These are phyloP conservation scores for Arthrobotrys pseudoclavata DNA, from an alignment of 2,329 filamentous ascomycete genomes.

Conservation along the genomic window DNA sequence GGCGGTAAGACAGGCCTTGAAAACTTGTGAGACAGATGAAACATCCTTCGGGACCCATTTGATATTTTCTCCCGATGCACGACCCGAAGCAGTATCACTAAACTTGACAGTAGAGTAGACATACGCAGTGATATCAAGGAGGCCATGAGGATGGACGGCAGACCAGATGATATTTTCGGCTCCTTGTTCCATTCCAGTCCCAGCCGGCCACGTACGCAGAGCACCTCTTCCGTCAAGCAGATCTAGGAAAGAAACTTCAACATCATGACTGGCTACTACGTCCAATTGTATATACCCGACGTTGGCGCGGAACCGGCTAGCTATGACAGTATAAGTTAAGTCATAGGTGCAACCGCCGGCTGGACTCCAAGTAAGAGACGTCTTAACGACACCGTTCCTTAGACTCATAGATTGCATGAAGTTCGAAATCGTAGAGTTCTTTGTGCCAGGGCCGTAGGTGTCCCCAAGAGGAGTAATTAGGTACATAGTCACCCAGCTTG, in stretches of 20 bases:
- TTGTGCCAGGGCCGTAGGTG: conserved; percentile 74
- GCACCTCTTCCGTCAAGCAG: conserved; percentile 77
- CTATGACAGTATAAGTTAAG: conserved; percentile 72
- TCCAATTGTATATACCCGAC: conserved; percentile 73
- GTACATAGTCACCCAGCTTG: conserved; percentile 72
- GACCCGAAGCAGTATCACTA: conserved; percentile 64
- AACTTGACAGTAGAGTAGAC: conserved; percentile 70
- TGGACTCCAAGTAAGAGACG: conserved; percentile 78
- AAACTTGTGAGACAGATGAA: conserved; percentile 76
- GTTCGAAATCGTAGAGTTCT: conserved; percentile 72
- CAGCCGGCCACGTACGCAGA: conserved; percentile 74
- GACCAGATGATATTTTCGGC: conserved; percentile 73
- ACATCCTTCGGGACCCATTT: conserved; percentile 71
- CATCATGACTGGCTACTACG: conserved; percentile 69
- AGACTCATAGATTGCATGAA: conserved; percentile 76
- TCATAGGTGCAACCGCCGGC: conserved; percentile 69
- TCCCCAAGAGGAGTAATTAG: conserved; percentile 62
- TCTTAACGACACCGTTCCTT: conserved; percentile 74
- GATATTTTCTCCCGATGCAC: conserved; percentile 35
- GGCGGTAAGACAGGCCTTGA: conserved; percentile 70
- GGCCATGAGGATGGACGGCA: conserved; percentile 74
- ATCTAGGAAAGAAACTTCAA: conserved; percentile 74
- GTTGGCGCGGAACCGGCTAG: conserved; percentile 63
- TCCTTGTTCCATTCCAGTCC: conserved; percentile 70
- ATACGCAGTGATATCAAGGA: conserved; percentile 75